Conservation (phyloP, 2,329 filamentous ascomycete genomes). For the Podosphaera xanthii region DNA sequence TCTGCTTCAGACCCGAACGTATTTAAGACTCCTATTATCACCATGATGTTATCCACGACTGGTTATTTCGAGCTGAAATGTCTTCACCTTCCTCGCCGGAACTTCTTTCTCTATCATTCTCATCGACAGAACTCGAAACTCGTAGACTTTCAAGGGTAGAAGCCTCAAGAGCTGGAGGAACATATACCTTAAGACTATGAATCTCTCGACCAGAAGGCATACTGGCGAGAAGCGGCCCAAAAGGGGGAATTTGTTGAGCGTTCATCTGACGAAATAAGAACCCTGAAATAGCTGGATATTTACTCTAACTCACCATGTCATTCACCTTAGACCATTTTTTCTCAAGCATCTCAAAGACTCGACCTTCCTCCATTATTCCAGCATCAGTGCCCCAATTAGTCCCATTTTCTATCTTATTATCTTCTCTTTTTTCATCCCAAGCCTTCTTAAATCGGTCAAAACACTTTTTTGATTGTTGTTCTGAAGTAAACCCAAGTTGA, state of each 20-base stretch:
- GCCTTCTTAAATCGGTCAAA: constrained; percentile 46
- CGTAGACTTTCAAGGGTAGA: constrained; percentile 40
- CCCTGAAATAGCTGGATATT: neutral
- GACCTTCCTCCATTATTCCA: constrained; percentile 60
- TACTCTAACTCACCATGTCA: constrained; percentile 43
- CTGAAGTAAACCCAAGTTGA: constrained; percentile 40
- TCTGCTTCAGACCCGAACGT: too few species aligned
- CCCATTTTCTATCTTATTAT: constrained; percentile 54
- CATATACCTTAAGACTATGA: constrained; percentile 45
- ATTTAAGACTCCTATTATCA: too few species aligned
- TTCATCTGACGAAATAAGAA: constrained; percentile 35
- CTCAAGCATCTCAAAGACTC: constrained; percentile 70
- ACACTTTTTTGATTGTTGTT: constrained; percentile 26
- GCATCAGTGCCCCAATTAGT: constrained; percentile 60
- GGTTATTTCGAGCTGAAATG: constrained; percentile 13
- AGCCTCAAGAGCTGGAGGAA: constrained; percentile 39
- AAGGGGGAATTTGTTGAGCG: constrained; percentile 51
- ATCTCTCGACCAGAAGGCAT: constrained; percentile 83
- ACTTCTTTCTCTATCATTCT: constrained; percentile 20
- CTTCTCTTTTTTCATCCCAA: constrained; percentile 56
- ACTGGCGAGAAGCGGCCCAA: constrained; percentile 46
- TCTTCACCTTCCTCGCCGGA: constrained; percentile 7
- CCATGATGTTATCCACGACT: too few species aligned
- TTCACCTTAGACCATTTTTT: constrained; percentile 84
- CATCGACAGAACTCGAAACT: constrained; percentile 24